Percentiles rank a stretch among this genome's conserved stretches.
phyloP scores from a whole-genome alignment of 352 stramenopile genomes.

The Pythium rishiriense region DNA sequence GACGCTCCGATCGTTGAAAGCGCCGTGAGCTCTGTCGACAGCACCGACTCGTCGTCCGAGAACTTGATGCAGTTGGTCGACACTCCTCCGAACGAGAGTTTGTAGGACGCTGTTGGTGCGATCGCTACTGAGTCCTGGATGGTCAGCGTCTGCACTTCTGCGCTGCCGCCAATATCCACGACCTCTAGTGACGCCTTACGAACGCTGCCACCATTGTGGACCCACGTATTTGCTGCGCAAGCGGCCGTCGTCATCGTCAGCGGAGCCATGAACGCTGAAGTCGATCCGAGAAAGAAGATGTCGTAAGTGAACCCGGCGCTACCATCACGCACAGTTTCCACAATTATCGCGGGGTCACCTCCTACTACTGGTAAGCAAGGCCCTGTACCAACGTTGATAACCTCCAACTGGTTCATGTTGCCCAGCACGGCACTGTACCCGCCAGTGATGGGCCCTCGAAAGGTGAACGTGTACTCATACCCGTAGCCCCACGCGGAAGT shows the following conservation, averaged over 20 bases:
- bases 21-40: conserved; percentile 33
- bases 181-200: conserved; percentile 47
- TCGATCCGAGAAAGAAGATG: conserved; percentile 69
- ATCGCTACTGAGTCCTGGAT: conserved; percentile 37
- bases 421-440: conserved; percentile 63
- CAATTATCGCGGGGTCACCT: conserved; percentile 53
- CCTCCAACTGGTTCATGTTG: conserved; percentile 45
- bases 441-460: conserved; percentile 53
- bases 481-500: conserved; percentile 70
- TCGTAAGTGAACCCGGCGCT: conserved; percentile 68
- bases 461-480: conserved; percentile 76
- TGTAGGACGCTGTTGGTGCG: conserved; percentile 31
- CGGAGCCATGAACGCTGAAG: conserved; percentile 30
- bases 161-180: conserved; percentile 55
- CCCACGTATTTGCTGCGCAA: conserved; percentile 32
- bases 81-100: conserved; percentile 49
- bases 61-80: conserved; percentile 46
- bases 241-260: conserved; percentile 36
- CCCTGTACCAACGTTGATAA: conserved; percentile 51
- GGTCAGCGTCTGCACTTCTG: conserved; percentile 56
- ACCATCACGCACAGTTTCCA: conserved; percentile 71
- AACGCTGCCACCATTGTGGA: conserved; percentile 35
- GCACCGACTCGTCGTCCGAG: conserved; percentile 17
- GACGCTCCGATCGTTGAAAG: conserved; percentile 37
- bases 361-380: conserved; percentile 43